Conservation (phyloP, 495 filamentous ascomycete genomes). For the Xylaria sp. region DNA sequence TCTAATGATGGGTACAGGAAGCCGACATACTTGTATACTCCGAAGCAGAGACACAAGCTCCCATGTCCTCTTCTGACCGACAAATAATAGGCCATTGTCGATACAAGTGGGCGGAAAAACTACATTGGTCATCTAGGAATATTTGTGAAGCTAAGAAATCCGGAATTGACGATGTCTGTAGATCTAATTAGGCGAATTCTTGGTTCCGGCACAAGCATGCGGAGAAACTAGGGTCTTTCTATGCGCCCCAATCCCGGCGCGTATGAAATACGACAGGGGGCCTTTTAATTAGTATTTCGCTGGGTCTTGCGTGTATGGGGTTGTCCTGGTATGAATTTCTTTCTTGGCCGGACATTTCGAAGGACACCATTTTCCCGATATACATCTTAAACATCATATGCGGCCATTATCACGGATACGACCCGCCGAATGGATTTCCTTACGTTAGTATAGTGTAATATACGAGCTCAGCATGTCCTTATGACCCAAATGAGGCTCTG, state of each 20-base stretch:
- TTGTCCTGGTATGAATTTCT: background rate
- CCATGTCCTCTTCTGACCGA: background rate
- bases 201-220: slow-evolving; percentile 26
- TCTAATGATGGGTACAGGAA: background rate
- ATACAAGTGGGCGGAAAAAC: background rate
- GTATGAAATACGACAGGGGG: background rate
- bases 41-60: background rate
- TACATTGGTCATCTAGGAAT: background rate
- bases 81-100: background rate
- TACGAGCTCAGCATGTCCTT: too few species aligned
- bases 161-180: background rate
- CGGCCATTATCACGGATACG: too few species aligned
- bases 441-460: too few species aligned
- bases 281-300: background rate
- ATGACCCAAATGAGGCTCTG: too few species aligned
- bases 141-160: background rate
- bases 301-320: background rate
- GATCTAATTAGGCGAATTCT: slow-evolving; percentile 23
- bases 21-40: background rate
- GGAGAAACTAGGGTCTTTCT: slow-evolving; percentile 42
- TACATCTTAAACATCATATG: too few species aligned
- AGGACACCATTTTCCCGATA: background rate
- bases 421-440: too few species aligned
- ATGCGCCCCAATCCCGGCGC: slow-evolving; percentile 35
- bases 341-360: background rate